These are phyloP conservation scores for Rutstroemia sp. DNA, from an alignment of 2,329 filamentous ascomycete genomes.

Conservation along the genomic window DNA sequence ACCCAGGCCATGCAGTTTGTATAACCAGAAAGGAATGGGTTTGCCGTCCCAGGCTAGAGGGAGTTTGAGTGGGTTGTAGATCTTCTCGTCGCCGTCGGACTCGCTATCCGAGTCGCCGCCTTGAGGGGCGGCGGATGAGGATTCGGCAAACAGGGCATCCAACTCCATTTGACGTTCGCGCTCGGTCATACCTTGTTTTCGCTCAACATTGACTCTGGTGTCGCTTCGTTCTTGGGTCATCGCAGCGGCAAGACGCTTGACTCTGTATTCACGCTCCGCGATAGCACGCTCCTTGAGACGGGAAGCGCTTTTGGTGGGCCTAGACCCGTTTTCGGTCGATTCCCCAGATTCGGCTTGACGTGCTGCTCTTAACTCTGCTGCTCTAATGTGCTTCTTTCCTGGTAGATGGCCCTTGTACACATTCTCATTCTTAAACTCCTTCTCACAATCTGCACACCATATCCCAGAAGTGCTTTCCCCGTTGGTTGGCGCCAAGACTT, in stretches of 20 bases:
- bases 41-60: slow-evolving; percentile 98
- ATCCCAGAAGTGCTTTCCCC: slow-evolving; percentile 51
- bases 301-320: slow-evolving; percentile 26
- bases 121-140: slow-evolving; percentile 32
- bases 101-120: slow-evolving; percentile 53
- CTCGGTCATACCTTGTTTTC: slow-evolving; percentile 95
- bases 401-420: slow-evolving; percentile 85
- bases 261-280: slow-evolving; percentile 78
- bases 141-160: slow-evolving; percentile 70
- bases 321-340: slow-evolving; percentile 20
- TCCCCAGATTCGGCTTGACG: slow-evolving; percentile 35
- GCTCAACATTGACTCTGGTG: slow-evolving; percentile 89
- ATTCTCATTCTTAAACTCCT: slow-evolving; percentile 91
- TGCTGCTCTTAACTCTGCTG: slow-evolving; percentile 57
- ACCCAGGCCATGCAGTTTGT: slow-evolving; percentile 90
- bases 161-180: slow-evolving; percentile 90
- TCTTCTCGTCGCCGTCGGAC: slow-evolving; percentile 71
- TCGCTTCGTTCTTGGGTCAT: slow-evolving; percentile 86
- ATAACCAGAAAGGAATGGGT: slow-evolving; percentile 97
- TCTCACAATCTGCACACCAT: slow-evolving; percentile 89
- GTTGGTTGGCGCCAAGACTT: slow-evolving; percentile 30
- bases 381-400: slow-evolving; percentile 89
- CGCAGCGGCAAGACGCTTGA: slow-evolving; percentile 69
- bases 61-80: slow-evolving; percentile 95
- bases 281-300: slow-evolving; percentile 82